These are phyloP conservation scores for Nidularia pulvinata DNA, from an alignment of 768 basidiomycete genomes.

Conservation along the genomic window DNA sequence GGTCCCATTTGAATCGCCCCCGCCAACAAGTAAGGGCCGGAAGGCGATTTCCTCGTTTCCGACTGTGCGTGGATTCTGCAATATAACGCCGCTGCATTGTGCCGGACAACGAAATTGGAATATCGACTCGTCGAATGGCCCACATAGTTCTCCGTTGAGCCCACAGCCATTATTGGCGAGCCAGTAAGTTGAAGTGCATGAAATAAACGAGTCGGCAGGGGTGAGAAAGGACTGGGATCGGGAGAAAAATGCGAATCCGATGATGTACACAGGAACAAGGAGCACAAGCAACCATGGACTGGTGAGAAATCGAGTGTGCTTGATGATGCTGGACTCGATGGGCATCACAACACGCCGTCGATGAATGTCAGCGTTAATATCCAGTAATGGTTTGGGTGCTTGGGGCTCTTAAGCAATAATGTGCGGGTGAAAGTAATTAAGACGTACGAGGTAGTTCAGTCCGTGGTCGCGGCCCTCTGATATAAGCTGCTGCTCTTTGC, in stretches of 20 bases:
- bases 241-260: constrained; percentile 71
- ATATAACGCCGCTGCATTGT: constrained; percentile 57
- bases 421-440: neutral
- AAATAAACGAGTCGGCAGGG: constrained; percentile 60
- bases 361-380: constrained; percentile 40
- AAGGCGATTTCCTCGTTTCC: constrained; percentile 66
- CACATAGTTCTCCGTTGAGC: constrained; percentile 63
- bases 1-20: constrained; percentile 68
- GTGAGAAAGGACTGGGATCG: constrained; percentile 74
- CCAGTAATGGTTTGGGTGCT: constrained; percentile 59
- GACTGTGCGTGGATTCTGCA: constrained; percentile 75
- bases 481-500: constrained; percentile 25
- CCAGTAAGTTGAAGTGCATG: constrained; percentile 77
- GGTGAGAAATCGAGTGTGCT: constrained; percentile 50
- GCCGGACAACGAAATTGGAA: constrained; percentile 86
- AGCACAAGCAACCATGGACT: constrained; percentile 53
- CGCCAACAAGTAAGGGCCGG: constrained; percentile 82
- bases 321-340: constrained; percentile 56
- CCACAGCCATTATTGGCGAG: constrained; percentile 70
- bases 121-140: constrained; percentile 57
- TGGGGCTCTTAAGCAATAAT: constrained; percentile 3
- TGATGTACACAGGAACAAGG: constrained; percentile 62
- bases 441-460: constrained; percentile 45
- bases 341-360: constrained; percentile 33
- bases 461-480: constrained; percentile 64